phyloP scores from a whole-genome alignment of 1,284 basidiomycete species.

The Cutaneotrichosporon mucoides region DNA sequence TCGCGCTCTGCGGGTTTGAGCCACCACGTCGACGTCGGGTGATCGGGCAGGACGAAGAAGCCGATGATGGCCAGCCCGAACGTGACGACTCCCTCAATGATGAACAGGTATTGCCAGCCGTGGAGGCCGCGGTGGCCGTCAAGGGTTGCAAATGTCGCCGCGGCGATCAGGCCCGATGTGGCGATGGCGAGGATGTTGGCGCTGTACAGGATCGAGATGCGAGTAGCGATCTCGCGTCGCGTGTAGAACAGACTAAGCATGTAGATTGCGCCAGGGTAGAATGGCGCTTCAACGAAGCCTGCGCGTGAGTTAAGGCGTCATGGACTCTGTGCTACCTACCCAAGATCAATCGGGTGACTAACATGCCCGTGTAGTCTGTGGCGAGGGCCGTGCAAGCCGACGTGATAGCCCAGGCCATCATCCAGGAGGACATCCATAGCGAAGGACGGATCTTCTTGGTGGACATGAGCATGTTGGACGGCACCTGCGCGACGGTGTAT shows the following conservation, averaged over 20 bases:
- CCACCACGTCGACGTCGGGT: constrained; percentile 16
- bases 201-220: constrained; percentile 41
- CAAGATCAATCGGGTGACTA: constrained; percentile 40
- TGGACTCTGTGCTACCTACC: constrained; percentile 15
- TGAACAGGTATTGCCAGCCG: constrained; percentile 28
- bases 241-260: constrained; percentile 44
- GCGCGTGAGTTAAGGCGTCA: too few relatives aligned
- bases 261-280: constrained; percentile 41
- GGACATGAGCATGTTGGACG: constrained; percentile 40
- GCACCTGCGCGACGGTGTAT: constrained; percentile 40
- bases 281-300: constrained; percentile 26
- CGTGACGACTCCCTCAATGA: constrained; percentile 17
- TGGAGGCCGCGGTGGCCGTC: constrained; percentile 16
- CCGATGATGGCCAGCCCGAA: constrained; percentile 12
- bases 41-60: constrained; percentile 15
- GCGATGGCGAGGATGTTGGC: constrained; percentile 24
- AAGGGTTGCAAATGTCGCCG: constrained; percentile 15
- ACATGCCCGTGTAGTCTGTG: constrained; percentile 31
- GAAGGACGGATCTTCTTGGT: constrained; percentile 27
- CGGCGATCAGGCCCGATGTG: constrained; percentile 25
- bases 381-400: constrained; percentile 20
- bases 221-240: constrained; percentile 39
- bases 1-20: constrained; percentile 13
- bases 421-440: constrained; percentile 32
- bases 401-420: constrained; percentile 27